phyloP scores from a whole-genome alignment of 2,329 filamentous ascomycete species.

The Aspergillus brasiliensis region DNA sequence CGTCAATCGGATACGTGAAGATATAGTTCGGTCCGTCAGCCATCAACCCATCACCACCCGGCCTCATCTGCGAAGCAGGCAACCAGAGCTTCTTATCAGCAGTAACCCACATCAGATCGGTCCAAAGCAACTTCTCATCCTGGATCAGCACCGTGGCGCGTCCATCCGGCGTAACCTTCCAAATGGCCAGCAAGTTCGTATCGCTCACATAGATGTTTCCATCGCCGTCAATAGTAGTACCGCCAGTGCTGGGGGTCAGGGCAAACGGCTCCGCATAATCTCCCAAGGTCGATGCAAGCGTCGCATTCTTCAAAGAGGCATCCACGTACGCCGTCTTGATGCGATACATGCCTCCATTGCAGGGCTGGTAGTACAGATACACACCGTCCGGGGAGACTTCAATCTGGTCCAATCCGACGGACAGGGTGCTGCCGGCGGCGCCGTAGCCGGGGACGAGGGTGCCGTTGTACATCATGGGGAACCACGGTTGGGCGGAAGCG shows the following conservation, averaged over 20 bases:
- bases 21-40: slow-evolving; percentile 7
- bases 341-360: slow-evolving; percentile 37
- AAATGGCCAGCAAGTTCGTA: slow-evolving; percentile 27
- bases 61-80: slow-evolving; percentile 8
- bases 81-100: slow-evolving; percentile 10
- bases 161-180: slow-evolving; percentile 8
- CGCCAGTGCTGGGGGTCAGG: slow-evolving; percentile 40
- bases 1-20: slow-evolving; percentile 6
- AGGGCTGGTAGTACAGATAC: slow-evolving; percentile 41
- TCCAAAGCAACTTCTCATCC: slow-evolving; percentile 9
- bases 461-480: slow-evolving; percentile 7
- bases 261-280: slow-evolving; percentile 27
- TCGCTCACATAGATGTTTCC: slow-evolving; percentile 44
- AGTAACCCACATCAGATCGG: slow-evolving; percentile 10
- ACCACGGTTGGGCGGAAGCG: background rate
- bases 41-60: slow-evolving; percentile 5
- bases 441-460: background rate
- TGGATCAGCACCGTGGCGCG: slow-evolving; percentile 6
- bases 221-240: slow-evolving; percentile 41
- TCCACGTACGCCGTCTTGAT: slow-evolving; percentile 35
- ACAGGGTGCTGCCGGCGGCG: background rate
- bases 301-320: slow-evolving; percentile 21
- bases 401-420: slow-evolving; percentile 29
- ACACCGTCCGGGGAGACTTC: slow-evolving; percentile 43
- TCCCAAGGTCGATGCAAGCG: slow-evolving; percentile 21